Percentiles rank a stretch among this genome's conserved stretches.
These are phyloP conservation scores for Cyphellophora europaea DNA, from an alignment of 2,329 filamentous ascomycete species.

Conservation along the genomic window DNA sequence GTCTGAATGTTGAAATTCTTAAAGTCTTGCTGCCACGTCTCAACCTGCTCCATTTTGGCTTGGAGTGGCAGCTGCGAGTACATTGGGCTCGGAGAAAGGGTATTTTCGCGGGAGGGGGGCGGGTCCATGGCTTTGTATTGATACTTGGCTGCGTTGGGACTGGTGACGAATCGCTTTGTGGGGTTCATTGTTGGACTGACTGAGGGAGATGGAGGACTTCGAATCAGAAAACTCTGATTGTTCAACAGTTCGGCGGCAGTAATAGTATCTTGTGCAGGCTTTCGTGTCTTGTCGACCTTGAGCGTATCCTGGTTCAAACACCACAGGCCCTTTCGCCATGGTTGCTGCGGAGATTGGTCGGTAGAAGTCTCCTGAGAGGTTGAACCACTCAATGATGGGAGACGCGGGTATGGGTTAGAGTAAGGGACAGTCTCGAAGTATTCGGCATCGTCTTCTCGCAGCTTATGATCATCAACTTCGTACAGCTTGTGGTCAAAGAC, in stretches of 20 bases:
- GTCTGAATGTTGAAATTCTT: conserved; percentile 40
- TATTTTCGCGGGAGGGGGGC: conserved; percentile 21
- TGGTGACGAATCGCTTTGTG: neutral
- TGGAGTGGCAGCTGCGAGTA: conserved; percentile 37
- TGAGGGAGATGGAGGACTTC: neutral
- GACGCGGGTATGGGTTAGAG: neutral
- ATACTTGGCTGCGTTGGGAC: conserved; percentile 1
- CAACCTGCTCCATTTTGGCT: conserved; percentile 30
- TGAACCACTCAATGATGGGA: neutral
- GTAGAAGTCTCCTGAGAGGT: neutral
- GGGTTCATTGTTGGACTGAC: neutral
- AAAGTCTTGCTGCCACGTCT: conserved; percentile 45
- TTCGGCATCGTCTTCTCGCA: neutral
- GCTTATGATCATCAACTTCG: neutral
- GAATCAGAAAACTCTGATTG: neutral
- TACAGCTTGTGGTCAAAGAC: conserved; percentile 1
- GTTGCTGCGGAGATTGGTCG: neutral
- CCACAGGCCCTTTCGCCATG: neutral
- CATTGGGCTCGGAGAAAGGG: conserved; percentile 44
- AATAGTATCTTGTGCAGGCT: neutral
- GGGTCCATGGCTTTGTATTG: conserved; percentile 1
- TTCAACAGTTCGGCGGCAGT: neutral
- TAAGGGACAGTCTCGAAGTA: neutral
- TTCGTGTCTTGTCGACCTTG: neutral
- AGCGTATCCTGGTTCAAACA: neutral